phyloP scores from a whole-genome alignment of 208 protist genomes.

The Leishmania martiniquensis region DNA sequence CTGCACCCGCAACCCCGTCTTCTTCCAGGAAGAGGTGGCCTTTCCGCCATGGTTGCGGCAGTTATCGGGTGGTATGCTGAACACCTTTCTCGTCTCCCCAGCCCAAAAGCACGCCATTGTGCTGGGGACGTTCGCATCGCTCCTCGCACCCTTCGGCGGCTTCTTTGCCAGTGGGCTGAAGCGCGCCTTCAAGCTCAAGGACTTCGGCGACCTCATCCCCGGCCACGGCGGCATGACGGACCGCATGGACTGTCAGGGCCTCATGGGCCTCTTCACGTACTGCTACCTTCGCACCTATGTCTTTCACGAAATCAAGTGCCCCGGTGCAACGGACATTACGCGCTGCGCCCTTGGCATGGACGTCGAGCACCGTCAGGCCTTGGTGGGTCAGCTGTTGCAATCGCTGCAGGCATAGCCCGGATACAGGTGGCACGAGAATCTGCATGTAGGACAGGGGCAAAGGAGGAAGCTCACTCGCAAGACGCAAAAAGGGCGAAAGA shows the following conservation, averaged over 20 bases:
- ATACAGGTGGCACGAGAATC: not conserved
- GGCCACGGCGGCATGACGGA: constrained; percentile 99
- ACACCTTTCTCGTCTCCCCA: constrained; percentile 58
- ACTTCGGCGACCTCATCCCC: constrained; percentile 98
- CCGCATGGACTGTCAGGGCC: constrained; percentile 97
- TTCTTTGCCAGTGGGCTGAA: constrained; percentile 99
- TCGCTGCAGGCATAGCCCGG: constrained; percentile 31
- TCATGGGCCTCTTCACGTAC: constrained; percentile 96
- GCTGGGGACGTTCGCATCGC: constrained; percentile 95
- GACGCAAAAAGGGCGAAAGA: not conserved
- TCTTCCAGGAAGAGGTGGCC: constrained; percentile 61
- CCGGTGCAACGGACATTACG: constrained; percentile 42
- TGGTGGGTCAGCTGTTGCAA: constrained; percentile 50
- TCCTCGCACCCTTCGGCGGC: constrained; percentile 98
- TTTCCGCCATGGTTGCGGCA: constrained; percentile 63
- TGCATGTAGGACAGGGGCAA: not conserved
- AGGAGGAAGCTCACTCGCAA: not conserved
- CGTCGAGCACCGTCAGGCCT: constrained; percentile 30
- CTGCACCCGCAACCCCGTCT: constrained; percentile 79
- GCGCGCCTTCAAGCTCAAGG: constrained; percentile 97
- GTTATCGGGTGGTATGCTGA: constrained; percentile 46
- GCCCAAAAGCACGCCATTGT: constrained; percentile 95
- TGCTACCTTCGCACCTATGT: constrained; percentile 86
- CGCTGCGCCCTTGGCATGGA: constrained; percentile 57
- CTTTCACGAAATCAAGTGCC: constrained; percentile 58